A percentile compares a stretch with the other conserved stretches of the same genome.
phyloP scores from a whole-genome alignment of 805 yeast genomes.

The Phaffomyces thermotolerans region DNA sequence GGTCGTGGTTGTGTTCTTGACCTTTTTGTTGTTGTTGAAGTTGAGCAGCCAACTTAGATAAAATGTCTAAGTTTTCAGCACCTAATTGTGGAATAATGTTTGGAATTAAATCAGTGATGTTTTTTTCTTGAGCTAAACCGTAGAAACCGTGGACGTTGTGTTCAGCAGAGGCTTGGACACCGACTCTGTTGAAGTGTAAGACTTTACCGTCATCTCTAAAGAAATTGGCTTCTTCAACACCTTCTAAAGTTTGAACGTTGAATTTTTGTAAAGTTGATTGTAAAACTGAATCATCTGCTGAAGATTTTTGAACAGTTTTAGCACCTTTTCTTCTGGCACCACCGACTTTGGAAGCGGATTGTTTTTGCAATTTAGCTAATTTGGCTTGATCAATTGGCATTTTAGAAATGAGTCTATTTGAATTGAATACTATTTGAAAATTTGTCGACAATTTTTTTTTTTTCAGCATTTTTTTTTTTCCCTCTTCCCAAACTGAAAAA shows the following conservation, averaged over 20 bases:
- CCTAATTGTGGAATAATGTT: slow-evolving; percentile 93
- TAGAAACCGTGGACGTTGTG: slow-evolving; percentile 91
- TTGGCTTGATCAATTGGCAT: slow-evolving; percentile 94
- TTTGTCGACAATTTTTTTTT: slow-evolving; percentile 8
- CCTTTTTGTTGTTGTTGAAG: slow-evolving; percentile 54
- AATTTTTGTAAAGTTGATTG: slow-evolving; percentile 84
- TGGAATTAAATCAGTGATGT: slow-evolving; percentile 87
- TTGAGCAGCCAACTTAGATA: slow-evolving; percentile 85
- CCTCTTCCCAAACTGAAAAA: neutral
- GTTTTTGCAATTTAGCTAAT: slow-evolving; percentile 85
- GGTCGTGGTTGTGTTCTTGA: slow-evolving; percentile 21
- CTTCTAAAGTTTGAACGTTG: slow-evolving; percentile 81
- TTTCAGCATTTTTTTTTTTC: slow-evolving; percentile 5
- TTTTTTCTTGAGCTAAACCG: slow-evolving; percentile 92
- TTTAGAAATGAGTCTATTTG: slow-evolving; percentile 10
- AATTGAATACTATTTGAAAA: neutral
- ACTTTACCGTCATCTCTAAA: slow-evolving; percentile 96
- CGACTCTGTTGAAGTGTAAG: slow-evolving; percentile 92
- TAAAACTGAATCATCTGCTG: slow-evolving; percentile 85
- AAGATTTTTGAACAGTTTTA: slow-evolving; percentile 57
- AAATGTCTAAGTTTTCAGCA: slow-evolving; percentile 85
- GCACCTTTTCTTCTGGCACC: slow-evolving; percentile 88
- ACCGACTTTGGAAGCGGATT: slow-evolving; percentile 77
- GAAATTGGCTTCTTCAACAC: slow-evolving; percentile 95
- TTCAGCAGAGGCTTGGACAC: slow-evolving; percentile 88